These are phyloP conservation scores for Spiraea crenata DNA, from an alignment of 331 rosid genomes.

Conservation along the genomic window DNA sequence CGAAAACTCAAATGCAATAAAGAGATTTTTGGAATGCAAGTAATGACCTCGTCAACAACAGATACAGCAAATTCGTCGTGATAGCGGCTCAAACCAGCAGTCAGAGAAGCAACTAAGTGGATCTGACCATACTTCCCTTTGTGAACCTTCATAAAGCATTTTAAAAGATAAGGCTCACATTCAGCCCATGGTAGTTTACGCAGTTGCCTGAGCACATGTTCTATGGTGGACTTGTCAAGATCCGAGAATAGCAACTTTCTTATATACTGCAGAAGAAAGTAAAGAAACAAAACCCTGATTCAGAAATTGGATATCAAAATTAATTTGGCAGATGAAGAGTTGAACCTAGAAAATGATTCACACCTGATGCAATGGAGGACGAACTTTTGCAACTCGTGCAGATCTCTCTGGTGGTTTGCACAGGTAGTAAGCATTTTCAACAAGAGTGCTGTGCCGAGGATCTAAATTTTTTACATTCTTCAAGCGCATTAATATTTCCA, in stretches of 20 bases:
- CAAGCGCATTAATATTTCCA: constrained; percentile 98
- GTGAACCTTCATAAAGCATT: constrained; percentile 97
- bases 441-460: constrained; percentile 97
- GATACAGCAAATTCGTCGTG: constrained; percentile 97
- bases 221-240: constrained; percentile 92
- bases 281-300: constrained; percentile 13
- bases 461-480: constrained; percentile 98
- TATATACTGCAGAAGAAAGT: constrained; percentile 64
- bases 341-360: constrained; percentile 10
- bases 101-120: constrained; percentile 92
- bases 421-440: constrained; percentile 97
- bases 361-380: constrained; percentile 99
- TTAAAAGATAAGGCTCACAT: constrained; percentile 83
- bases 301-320: not conserved
- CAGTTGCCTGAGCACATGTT: constrained; percentile 95
- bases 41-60: constrained; percentile 90
- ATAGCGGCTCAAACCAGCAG: constrained; percentile 96
- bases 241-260: constrained; percentile 91
- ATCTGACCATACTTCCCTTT: constrained; percentile 99
- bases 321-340: not conserved
- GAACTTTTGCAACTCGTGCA: constrained; percentile 88
- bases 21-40: constrained; percentile 20
- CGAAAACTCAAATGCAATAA: constrained; percentile 13
- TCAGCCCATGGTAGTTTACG: constrained; percentile 98
- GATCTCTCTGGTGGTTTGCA: constrained; percentile 99